Base-by-base conservation (phyloP, 495 filamentous ascomycete species). In the Sporormia fimetaria region DNA sequence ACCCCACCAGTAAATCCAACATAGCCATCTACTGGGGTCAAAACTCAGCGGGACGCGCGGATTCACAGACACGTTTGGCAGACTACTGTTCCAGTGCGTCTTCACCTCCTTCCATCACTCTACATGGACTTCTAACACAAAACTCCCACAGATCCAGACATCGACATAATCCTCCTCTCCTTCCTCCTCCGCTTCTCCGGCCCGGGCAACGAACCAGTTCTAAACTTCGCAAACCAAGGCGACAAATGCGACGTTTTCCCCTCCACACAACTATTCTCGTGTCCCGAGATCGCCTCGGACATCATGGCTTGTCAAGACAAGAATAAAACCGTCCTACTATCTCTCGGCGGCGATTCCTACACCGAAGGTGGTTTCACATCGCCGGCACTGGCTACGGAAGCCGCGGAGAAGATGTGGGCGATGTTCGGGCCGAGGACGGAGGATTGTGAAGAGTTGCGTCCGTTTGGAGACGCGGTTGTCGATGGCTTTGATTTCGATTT, bases 11-110 rank as follows among this genome's bases (percentile, higher is more conserved):
- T 3, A 66, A 63, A n/a, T 67, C 63, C 41, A 81, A 80, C 54
- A 54, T 81, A 48, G 74, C 71, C 16, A 62, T 81, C 17, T 83
- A 81, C 57, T 83, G 75, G 65, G 78, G 60, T 66, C 62, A 61
- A 20, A 49, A 49, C 40, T 49, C 80, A 47, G 26, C 63, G 61
- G 31, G 63, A 58, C 12, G 57, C 54, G 10, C 68, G 65, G 36
- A 17, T 49, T 39, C 62, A 51, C 62, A 75, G 64, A 48, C 56
- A 14, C 42, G 69, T 42, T 57, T 81, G 42, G 54, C 67, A 42
- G 52, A 63, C 55, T 73, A 72, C 66, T 66, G 69, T 48, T 55
- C 70, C 37, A 70, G 74, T 75, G 52, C 65, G 66, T 57, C 42
- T 30, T 16, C 20, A 59, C 3, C 37, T 28, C 6, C 14, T 20